phyloP scores from a whole-genome alignment of 768 basidiomycete genomes.

The Cantharellus anzutake region DNA sequence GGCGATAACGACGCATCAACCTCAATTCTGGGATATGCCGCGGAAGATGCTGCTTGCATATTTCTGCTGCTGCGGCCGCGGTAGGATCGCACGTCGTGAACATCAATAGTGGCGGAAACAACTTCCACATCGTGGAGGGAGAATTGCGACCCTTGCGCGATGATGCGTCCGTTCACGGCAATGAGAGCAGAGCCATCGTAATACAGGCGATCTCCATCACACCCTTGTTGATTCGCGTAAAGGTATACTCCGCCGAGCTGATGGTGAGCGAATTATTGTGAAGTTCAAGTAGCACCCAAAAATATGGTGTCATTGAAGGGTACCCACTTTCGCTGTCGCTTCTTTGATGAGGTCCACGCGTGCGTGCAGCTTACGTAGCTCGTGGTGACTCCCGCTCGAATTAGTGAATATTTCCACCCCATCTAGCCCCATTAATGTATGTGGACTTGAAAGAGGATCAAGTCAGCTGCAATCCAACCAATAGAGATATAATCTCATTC shows the following conservation, averaged over 20 bases:
- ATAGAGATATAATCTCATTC: slow-evolving; percentile 5
- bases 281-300: neutral
- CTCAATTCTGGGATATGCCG: slow-evolving; percentile 65
- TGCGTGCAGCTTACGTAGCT: slow-evolving; percentile 84
- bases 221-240: slow-evolving; percentile 98
- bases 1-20: slow-evolving; percentile 61
- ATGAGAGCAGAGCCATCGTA: slow-evolving; percentile 97
- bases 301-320: neutral
- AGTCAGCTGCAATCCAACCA: neutral
- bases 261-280: neutral
- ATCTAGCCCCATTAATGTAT: slow-evolving; percentile 94
- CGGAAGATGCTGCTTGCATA: slow-evolving; percentile 69
- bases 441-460: slow-evolving; percentile 39
- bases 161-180: slow-evolving; percentile 76
- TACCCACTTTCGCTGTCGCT: slow-evolving; percentile 71
- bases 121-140: slow-evolving; percentile 93
- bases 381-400: slow-evolving; percentile 95
- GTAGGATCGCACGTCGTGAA: slow-evolving; percentile 90
- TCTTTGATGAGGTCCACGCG: slow-evolving; percentile 92
- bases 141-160: slow-evolving; percentile 95
- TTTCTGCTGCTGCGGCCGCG: slow-evolving; percentile 66
- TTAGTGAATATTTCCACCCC: slow-evolving; percentile 99
- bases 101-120: slow-evolving; percentile 84
- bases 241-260: slow-evolving; percentile 93
- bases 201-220: slow-evolving; percentile 93